Base-by-base conservation (phyloP, 208 protist genomes). In the Porcisia deanei region DNA sequence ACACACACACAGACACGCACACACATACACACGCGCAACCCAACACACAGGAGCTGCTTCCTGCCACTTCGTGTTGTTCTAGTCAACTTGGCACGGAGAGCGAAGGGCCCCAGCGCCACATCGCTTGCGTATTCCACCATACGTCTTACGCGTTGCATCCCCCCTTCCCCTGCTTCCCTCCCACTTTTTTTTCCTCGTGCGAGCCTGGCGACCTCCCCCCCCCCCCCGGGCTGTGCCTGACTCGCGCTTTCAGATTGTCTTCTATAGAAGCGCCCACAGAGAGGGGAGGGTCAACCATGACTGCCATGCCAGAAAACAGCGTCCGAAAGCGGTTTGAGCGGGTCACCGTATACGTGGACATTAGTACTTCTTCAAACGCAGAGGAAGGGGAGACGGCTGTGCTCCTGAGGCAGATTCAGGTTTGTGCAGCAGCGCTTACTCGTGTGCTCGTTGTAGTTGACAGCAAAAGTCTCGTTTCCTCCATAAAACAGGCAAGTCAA, bases 301-400 rank as follows among this genome's bases (percentile, higher is more conserved):
- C 0, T 65, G 25, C 68, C 16, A 73, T 65, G 54, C 2, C 25
- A 34, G 37, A 12, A 16, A 45, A 57, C 25, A 47, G 20, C 22
- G 60, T 34, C 76, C 60, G 39, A 14, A 61, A 61, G 25, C 72
- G 77, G n/a, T 77, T 82, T 41, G 66, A 77, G 52, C 71, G 77
- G 20, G 52, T 77, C 41, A 82, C 77, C 30, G 65, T 77, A 2
- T 82, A 82, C 63, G 65, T 77, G n/a, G 77, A 76, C 55, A 39
- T 82, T 10, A 55, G 6, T 18, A 5, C 1, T 45, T 37, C 71
- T 4, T 7, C 63, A 12, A 49, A 30, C 63, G 10, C 20, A 34
- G 53, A 57, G 30, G 34, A 25, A n/a, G 25, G 10, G n/a, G 25
- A 39, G 37, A 34, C 47, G 53, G 53, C 37, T 34, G 37, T 59